A percentile compares a stretch with the other conserved stretches of the same genome.
Conservation (phyloP, 129 eudicot species). For the Dittrichia graveolens region DNA sequence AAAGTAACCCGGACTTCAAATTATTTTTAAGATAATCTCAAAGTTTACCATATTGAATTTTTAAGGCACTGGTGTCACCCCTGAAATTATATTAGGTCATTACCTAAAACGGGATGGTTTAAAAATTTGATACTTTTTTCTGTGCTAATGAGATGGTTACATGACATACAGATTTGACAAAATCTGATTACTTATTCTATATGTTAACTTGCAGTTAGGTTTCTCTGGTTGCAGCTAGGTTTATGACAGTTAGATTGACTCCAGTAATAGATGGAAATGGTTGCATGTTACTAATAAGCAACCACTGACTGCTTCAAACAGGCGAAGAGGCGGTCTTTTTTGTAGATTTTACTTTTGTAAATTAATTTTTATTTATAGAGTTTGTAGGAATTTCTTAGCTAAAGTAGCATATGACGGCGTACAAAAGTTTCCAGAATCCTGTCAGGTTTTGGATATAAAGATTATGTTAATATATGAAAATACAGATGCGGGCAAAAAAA, state of each 20-base stretch:
- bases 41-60: not conserved
- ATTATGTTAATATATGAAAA: conserved; percentile 21
- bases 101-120: too few relatives aligned
- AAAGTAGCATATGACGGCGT: conserved; percentile 3
- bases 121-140: too few relatives aligned
- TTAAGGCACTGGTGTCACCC: too few relatives aligned
- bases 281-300: conserved; percentile 31
- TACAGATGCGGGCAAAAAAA: conserved; percentile 1
- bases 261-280: conserved; percentile 18
- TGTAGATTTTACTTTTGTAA: conserved; percentile 40
- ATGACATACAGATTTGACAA: too few relatives aligned
- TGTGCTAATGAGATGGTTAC: too few relatives aligned
- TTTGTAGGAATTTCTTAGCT: conserved; percentile 23
- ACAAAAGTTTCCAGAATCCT: conserved; percentile 5
- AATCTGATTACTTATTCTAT: not conserved
- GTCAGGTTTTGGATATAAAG: conserved; percentile 11
- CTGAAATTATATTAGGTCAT: too few relatives aligned
- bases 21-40: too few relatives aligned
- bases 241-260: conserved; percentile 20
- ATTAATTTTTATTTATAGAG: conserved; percentile 21
- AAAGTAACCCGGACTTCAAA: too few relatives aligned
- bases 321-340: conserved; percentile 1
- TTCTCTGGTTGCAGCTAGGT: conserved; percentile 39
- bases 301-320: conserved; percentile 3
- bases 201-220: not conserved